Evolutionary conservation across 2,329 filamentous ascomycete species (phyloP).

Genomic region (Arthrinium puccinioides): DNA sequence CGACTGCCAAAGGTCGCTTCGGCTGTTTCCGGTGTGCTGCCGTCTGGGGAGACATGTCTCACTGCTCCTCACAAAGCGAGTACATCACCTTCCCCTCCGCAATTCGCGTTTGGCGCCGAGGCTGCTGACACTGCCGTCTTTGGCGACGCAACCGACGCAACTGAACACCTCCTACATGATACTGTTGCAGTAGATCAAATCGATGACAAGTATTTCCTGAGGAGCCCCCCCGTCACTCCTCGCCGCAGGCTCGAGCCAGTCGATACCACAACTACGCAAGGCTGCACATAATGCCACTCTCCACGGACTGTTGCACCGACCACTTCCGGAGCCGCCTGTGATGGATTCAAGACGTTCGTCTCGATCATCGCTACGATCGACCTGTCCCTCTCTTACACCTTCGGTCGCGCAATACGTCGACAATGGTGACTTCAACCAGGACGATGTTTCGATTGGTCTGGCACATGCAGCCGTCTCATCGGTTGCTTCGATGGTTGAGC

Average conservation of each 20-base stretch:
- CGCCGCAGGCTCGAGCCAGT: not conserved
- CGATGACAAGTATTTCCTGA: slow-evolving; percentile 10
- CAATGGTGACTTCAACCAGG: slow-evolving; percentile 22
- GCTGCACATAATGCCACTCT: slow-evolving; percentile 1
- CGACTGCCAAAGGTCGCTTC: not conserved
- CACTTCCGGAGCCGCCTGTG: slow-evolving; percentile 20
- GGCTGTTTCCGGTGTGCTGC: not conserved
- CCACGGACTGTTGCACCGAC: slow-evolving; percentile 13
- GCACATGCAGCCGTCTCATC: slow-evolving; percentile 19
- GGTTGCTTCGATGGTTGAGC: slow-evolving; percentile 18
- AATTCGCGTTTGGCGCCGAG: slow-evolving; percentile 11
- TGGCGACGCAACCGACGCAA: slow-evolving; percentile 1
- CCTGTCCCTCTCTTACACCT: slow-evolving; percentile 23
- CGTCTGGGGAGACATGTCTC: not conserved
- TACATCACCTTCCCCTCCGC: slow-evolving; percentile 2
- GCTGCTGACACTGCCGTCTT: slow-evolving; percentile 9
- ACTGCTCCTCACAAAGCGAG: not conserved
- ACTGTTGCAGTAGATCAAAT: too few species aligned
- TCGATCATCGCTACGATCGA: slow-evolving; percentile 18
- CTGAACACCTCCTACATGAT: not conserved
- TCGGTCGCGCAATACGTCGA: slow-evolving; percentile 22
- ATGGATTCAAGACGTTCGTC: slow-evolving; percentile 15
- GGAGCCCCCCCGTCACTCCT: slow-evolving; percentile 9
- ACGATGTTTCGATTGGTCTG: slow-evolving; percentile 19
- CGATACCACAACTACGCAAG: slow-evolving; percentile 1